These are phyloP conservation scores for Canavalia ensiformis DNA, from an alignment of 306 rosid species.

Conservation along the genomic window DNA sequence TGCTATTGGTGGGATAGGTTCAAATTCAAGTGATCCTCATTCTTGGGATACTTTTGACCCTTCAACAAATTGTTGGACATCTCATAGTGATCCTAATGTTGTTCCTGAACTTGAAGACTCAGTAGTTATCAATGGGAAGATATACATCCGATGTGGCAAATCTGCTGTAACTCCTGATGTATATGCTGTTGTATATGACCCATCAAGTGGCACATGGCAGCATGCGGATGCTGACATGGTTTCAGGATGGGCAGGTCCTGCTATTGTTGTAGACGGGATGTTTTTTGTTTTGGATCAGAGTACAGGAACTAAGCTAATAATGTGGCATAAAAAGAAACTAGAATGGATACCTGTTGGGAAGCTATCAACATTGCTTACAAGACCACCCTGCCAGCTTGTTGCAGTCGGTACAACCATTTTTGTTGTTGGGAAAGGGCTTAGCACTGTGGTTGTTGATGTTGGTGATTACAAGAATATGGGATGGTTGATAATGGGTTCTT, in stretches of 20 bases:
- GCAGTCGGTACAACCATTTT: slow-evolving; percentile 75
- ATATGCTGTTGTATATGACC: slow-evolving; percentile 75
- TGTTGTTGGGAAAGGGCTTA: slow-evolving; percentile 81
- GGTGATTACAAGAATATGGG: slow-evolving; percentile 61
- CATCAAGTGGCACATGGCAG: slow-evolving; percentile 82
- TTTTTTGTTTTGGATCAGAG: slow-evolving; percentile 80
- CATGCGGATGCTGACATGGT: slow-evolving; percentile 81
- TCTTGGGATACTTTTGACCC: slow-evolving; percentile 91
- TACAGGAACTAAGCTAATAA: slow-evolving; percentile 77
- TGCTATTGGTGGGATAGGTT: slow-evolving; percentile 83
- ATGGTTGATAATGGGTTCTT: slow-evolving; percentile 74
- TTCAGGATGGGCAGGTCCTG: slow-evolving; percentile 92
- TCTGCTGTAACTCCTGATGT: slow-evolving; percentile 61
- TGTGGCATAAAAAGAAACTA: slow-evolving; percentile 70
- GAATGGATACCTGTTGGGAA: slow-evolving; percentile 83
- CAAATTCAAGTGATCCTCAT: slow-evolving; percentile 70
- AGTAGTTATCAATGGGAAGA: slow-evolving; percentile 81
- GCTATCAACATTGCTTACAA: slow-evolving; percentile 78
- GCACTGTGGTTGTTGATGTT: slow-evolving; percentile 84
- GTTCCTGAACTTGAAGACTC: slow-evolving; percentile 75
- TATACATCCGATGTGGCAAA: slow-evolving; percentile 69
- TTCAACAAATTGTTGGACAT: slow-evolving; percentile 60
- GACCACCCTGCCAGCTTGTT: slow-evolving; percentile 83
- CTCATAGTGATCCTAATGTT: slow-evolving; percentile 64
- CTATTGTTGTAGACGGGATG: slow-evolving; percentile 69